These are phyloP conservation scores for Chaetomidium leptoderma DNA, from an alignment of 495 filamentous ascomycete genomes.

Conservation along the genomic window DNA sequence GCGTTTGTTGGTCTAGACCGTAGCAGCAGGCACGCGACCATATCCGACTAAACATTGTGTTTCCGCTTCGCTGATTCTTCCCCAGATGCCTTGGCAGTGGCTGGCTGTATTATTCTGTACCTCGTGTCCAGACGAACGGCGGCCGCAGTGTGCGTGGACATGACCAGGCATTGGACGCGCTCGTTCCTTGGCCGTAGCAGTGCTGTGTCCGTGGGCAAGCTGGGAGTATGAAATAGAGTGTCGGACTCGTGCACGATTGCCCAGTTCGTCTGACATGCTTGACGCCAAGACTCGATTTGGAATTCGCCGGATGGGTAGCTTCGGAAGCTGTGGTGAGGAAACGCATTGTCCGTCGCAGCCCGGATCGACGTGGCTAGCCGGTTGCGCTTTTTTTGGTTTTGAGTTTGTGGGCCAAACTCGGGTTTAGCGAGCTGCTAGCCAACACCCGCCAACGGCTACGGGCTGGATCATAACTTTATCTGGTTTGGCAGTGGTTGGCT, in stretches of 20 bases:
- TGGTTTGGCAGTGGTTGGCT: no score
- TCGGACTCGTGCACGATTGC: background rate
- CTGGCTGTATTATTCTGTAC: background rate
- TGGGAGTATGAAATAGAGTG: background rate
- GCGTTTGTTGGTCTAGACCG: background rate
- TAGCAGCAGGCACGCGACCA: background rate
- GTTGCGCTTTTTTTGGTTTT: no score
- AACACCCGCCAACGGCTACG: no score
- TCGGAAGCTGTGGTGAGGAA: background rate
- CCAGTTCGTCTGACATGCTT: background rate
- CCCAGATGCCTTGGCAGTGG: background rate
- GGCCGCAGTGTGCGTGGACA: background rate
- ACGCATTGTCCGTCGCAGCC: background rate
- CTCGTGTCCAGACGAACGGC: background rate
- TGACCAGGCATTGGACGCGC: background rate
- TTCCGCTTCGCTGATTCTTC: background rate
- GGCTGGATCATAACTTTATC: no score
- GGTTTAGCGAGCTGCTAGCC: no score
- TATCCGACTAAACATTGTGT: background rate
- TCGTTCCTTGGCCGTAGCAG: background rate
- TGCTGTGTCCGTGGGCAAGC: background rate
- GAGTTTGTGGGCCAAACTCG: no score
- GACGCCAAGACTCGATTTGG: slow-evolving; percentile 10
- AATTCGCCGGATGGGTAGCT: background rate
- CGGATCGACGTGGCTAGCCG: background rate